Evolutionary conservation across 352 stramenopile species (phyloP).

Genomic region (Halophytophthora batemanensis): DNA sequence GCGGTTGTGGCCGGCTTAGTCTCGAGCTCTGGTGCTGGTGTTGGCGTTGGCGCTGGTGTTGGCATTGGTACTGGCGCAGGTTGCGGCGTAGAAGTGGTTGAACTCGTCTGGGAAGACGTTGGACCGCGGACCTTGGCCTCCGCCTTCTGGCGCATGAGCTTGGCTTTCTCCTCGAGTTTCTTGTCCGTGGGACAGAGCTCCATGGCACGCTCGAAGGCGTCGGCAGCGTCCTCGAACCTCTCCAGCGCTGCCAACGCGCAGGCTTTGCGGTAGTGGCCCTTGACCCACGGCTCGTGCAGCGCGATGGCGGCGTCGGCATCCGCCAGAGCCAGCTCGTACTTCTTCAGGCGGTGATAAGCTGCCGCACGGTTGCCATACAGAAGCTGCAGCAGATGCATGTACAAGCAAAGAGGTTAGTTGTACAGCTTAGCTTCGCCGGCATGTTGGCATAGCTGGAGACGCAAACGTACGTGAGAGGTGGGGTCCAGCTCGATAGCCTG

Average conservation of each 20-base stretch:
- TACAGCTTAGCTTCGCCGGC: no score
- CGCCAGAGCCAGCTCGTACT: constrained; percentile 57
- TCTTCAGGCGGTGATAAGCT: constrained; percentile 67
- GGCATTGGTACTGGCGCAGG: constrained; percentile 4
- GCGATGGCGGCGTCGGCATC: constrained; percentile 64
- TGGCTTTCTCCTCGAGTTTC: constrained; percentile 60
- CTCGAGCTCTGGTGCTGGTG: constrained; percentile 4
- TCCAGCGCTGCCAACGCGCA: constrained; percentile 63
- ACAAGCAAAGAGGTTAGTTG: not conserved
- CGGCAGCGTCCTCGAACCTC: constrained; percentile 58
- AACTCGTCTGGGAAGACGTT: not conserved
- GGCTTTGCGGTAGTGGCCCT: constrained; percentile 81
- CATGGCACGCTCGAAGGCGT: constrained; percentile 66
- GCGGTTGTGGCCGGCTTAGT: constrained; percentile 1
- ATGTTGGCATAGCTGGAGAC: not conserved
- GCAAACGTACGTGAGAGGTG: constrained; percentile 55
- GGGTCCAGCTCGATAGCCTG: constrained; percentile 81
- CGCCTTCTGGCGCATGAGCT: constrained; percentile 54
- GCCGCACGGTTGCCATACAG: constrained; percentile 82
- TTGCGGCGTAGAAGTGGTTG: not conserved
- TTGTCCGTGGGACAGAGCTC: constrained; percentile 64
- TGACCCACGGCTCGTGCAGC: constrained; percentile 73
- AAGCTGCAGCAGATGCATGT: constrained; percentile 36
- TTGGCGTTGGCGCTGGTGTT: constrained; percentile 8
- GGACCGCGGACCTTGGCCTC: constrained; percentile 8